Base-by-base conservation (phyloP, 495 filamentous ascomycete species). In the Podospora appendiculata region DNA sequence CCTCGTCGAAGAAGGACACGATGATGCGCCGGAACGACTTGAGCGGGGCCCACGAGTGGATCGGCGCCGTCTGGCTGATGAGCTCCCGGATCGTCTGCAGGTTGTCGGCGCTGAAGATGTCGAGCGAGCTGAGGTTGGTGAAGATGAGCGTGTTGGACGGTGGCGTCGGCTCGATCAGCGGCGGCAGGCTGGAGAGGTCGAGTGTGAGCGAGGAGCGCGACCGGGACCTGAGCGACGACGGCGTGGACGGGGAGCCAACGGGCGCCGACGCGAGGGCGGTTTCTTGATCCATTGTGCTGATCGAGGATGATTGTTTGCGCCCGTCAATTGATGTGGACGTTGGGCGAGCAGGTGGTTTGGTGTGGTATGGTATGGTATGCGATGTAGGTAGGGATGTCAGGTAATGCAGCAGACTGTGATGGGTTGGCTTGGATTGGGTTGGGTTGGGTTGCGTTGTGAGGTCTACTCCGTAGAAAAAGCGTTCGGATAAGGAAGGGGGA, bases 121-220 rank as follows among this genome's bases (percentile, higher is more conserved):
- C 72, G 13, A 81, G 74, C 62, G 89, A 82, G 59, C 84, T 73
- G 35, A 98, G 83, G 69, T 95, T 89, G 58, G 89, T 93, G 68
- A 98, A 89, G 51, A 98, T 79, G 47, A 98, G 87, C 0, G 90
- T 96, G 72, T 98, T 98, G 53, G 89, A 87, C 35, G 92, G 90
- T 18, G 86, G 82, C 3, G 88, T 80, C 6, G 93, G 92, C 61
- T 84, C 79, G n/a, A 73, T 71, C 25, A 96, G 76, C 3, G 89
- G 78, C 35, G 92, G 92, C 16, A 96, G 65, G 63, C 76, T 84
- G 54, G 84, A 84, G 35, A 98, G 77, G 66, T 96, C 92, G 51
- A 98, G 76, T 5, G 83, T 85, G 48, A 93, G 79, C n/a, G 77
- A 76, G 40, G 81, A 51, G 32, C 45, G 76, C n/a, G 68, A 69